Evolutionary conservation across 192 early-diverging fungal genomes (phyloP), one percentile per base, ranked within the genome.

Genomic region (Phycomyces nitens): DNA sequence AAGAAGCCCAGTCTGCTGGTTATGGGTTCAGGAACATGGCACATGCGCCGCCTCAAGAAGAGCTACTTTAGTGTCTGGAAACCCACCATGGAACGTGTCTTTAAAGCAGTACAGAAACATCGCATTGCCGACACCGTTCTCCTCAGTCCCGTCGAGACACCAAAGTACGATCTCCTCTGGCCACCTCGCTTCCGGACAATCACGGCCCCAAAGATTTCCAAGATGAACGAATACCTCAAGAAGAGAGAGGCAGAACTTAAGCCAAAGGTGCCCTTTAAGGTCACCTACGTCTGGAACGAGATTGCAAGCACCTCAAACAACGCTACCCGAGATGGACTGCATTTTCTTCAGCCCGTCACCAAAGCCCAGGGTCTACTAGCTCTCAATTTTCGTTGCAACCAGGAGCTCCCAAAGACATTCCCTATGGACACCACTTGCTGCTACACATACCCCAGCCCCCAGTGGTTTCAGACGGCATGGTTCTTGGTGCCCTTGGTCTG

Each of bases 271-370:
- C 60, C 69, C 1, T 64, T 85, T 50, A 65, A 71, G 1, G 58
- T 89, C 26, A 74, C 84, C 11, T 68, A 68, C 38, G 73, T 74
- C 20, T 89, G 85, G 85, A 71, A 71, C 27, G 43, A 56, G 16
- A 83, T 85, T 74, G 57, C 77, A 10, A 53, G 63, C 18, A 70
- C 68, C 21, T 72, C 73, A 6, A 47, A 63, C 1, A 66, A 53
- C 3, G 68, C 71, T 53, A 87, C 89, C 11, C 34, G 51, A 5
- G 91, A 93, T 64, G 91, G 91, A 5, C 68, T 93, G 50, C 91
- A 93, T 66, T 93, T 81, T 73, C 66, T 72, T 15, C 49, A 58
- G 4, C 40, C 47, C 20, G 62, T 91, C 40, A 76, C 81, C 60
- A 49, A 61, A 4, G 69, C 70, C 7, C 83, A 87, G 41, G 71